Evolutionary conservation across 768 basidiomycete species (phyloP), one percentile per base, ranked within the genome.

Genomic region (Mrakia blollopis): DNA sequence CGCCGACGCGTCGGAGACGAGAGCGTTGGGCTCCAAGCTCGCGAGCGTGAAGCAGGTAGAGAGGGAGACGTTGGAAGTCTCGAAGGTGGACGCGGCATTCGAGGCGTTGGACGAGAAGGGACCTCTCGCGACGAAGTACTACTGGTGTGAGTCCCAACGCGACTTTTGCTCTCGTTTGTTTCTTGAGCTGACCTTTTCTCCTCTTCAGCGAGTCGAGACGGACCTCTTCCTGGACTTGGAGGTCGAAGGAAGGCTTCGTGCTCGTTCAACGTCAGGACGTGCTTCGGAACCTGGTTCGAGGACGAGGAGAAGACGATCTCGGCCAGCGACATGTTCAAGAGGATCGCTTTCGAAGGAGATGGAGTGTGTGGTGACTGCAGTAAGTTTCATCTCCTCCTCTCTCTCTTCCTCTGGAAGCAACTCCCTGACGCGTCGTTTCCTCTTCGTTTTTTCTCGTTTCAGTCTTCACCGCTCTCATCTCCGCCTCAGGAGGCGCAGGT

Each of bases 401-500:
- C 62, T 63, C 23, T 32, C 32, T 35, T 63, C 37, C 21, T 35
- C 21, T 21, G 8, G n/a, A 35, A 14, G 61, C n/a, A 13, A 10
- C 61, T 6, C 13, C 63, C 63, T 30, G 21, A 30, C 37, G n/a
- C 32, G 44, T 30, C 44, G 16, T 6, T 7, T 30, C 11, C n/a
- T 7, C 11, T 52, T 28, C 28, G n/a, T 25, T 23, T 28, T 13
- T 37, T 3, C 52, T 5, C 30, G 30, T 1, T 10, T 10, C 61
- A 77, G 72, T 77, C 16, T 44, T 77, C 25, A 60, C 71, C 35
- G 76, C 76, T n/a, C 32, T 77, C 67, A 41, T 77, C 47, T 28
- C 63, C 72, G 63, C 60, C 23, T 77, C 76, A 8, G 76, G 76
- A 1, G 10, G 16, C 9, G 23, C 32, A 47, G 76, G 76, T 39